A percentile compares a stretch with the other conserved stretches of the same genome.
Evolutionary conservation across 129 eudicot genomes (phyloP).

Genomic region (Escallonia rubra): DNA sequence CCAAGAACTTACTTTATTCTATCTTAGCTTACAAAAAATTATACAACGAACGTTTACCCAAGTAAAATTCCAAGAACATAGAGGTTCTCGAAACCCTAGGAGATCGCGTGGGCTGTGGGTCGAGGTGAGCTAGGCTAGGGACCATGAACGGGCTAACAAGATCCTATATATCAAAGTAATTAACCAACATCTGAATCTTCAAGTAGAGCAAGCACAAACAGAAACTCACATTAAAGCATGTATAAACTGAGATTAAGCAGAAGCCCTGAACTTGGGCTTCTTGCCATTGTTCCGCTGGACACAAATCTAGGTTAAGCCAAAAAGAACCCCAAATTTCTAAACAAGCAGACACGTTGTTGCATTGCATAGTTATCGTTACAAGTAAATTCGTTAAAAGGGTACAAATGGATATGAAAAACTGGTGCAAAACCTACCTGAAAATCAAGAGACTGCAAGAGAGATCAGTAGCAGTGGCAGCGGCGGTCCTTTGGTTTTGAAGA

Average conservation of each 20-base stretch:
- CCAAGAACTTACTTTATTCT: conserved; percentile 59
- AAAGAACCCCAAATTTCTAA: conserved; percentile 19
- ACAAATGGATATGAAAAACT: too few relatives aligned
- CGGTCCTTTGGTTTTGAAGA: too few relatives aligned
- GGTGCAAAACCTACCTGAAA: too few relatives aligned
- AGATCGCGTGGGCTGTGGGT: conserved; percentile 19
- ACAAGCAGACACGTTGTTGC: conserved; percentile 31
- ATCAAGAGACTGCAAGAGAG: too few relatives aligned
- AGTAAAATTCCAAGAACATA: conserved; percentile 6
- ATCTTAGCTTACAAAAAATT: not conserved
- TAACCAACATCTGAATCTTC: not conserved
- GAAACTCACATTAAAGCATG: not conserved
- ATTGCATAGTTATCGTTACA: conserved; percentile 33
- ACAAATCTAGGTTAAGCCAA: conserved; percentile 35
- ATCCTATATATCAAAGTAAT: conserved; percentile 20
- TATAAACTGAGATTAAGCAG: conserved; percentile 6
- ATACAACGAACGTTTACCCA: too few relatives aligned
- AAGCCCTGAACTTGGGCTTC: conserved; percentile 23
- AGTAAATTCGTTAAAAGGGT: conserved; percentile 17
- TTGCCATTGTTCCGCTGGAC: conserved; percentile 25
- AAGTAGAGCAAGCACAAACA: not conserved
- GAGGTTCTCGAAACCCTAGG: conserved; percentile 37
- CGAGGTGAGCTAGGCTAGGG: conserved; percentile 9
- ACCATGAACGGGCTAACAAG: too few relatives aligned
- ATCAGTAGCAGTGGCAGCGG: too few relatives aligned